Evolutionary conservation across 2,329 filamentous ascomycete genomes (phyloP).

Genomic region (Diaporthe capsici): DNA sequence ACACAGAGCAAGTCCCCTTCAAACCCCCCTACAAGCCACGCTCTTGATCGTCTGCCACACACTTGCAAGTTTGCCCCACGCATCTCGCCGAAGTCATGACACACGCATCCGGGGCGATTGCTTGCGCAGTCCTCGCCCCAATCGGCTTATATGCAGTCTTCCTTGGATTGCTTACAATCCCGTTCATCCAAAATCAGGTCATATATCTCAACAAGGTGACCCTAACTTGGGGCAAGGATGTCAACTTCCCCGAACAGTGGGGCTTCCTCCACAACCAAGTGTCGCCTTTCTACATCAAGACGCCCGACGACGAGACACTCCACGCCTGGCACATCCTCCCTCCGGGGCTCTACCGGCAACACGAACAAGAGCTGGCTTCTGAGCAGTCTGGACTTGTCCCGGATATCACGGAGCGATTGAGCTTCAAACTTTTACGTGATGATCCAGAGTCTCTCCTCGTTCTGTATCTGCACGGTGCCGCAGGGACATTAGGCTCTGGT

Average conservation of each 20-base stretch:
- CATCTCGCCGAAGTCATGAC: background rate
- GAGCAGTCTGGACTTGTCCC: constrained; percentile 42
- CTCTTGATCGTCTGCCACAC: background rate
- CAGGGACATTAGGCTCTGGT: constrained; percentile 69
- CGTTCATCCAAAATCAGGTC: constrained; percentile 66
- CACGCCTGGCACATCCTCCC: constrained; percentile 86
- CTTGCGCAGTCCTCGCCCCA: background rate
- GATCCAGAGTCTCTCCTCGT: constrained; percentile 61
- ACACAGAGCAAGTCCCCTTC: too few relatives aligned
- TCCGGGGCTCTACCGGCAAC: constrained; percentile 72
- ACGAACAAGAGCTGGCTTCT: constrained; percentile 61
- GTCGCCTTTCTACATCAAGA: constrained; percentile 77
- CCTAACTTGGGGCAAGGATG: constrained; percentile 72
- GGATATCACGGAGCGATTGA: constrained; percentile 53
- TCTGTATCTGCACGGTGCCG: constrained; percentile 69
- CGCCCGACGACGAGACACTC: constrained; percentile 75
- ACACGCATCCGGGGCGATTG: background rate
- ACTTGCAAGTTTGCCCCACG: too few relatives aligned
- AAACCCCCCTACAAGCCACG: too few relatives aligned
- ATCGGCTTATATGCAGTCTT: constrained; percentile 45
- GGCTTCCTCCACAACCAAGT: constrained; percentile 81
- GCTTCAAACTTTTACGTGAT: constrained; percentile 60
- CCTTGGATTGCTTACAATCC: constrained; percentile 49
- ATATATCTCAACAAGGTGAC: constrained; percentile 69
- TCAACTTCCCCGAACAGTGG: constrained; percentile 76